A percentile compares a stretch with the other conserved stretches of the same genome.
Evolutionary conservation across 495 filamentous ascomycete species (phyloP).

Genomic region (Hypoxylon lenormandii): DNA sequence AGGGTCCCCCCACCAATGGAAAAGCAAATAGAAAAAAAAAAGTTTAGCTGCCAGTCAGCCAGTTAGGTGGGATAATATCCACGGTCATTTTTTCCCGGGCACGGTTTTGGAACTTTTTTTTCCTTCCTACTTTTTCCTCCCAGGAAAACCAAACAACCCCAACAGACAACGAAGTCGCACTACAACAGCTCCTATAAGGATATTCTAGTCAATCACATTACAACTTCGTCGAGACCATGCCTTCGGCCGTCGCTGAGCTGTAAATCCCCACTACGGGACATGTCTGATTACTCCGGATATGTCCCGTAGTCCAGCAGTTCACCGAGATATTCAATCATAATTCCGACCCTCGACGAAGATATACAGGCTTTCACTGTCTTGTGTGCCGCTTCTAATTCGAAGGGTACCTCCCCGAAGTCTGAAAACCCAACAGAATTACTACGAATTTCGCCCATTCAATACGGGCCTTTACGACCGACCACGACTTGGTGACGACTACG

Average conservation of each 20-base stretch:
- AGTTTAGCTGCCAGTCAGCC: constrained; percentile 32
- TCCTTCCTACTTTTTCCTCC: constrained; percentile 48
- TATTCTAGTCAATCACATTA: constrained; percentile 53
- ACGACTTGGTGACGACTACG: constrained; percentile 48
- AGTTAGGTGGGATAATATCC: constrained; percentile 37
- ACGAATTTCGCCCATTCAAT: constrained; percentile 36
- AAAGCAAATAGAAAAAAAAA: constrained; percentile 53
- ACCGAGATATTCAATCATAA: constrained; percentile 78
- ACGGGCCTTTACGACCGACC: constrained; percentile 25
- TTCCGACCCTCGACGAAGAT: constrained; percentile 79
- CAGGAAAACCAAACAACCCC: constrained; percentile 52
- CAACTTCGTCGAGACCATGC: constrained; percentile 86
- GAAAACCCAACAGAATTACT: constrained; percentile 42
- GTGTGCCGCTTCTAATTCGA: constrained; percentile 46
- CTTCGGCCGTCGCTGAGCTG: constrained; percentile 92
- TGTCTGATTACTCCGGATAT: constrained; percentile 59
- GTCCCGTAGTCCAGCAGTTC: constrained; percentile 83
- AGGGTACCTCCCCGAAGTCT: constrained; percentile 43
- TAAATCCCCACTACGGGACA: constrained; percentile 87
- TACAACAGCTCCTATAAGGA: constrained; percentile 58
- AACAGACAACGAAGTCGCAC: constrained; percentile 77
- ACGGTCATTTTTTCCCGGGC: constrained; percentile 51
- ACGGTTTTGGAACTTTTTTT: constrained; percentile 55
- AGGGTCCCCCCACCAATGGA: constrained; percentile 45
- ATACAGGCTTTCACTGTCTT: constrained; percentile 61